phyloP scores from a whole-genome alignment of 1,139 yeast genomes.

The Entelexis paramagnoliae region DNA sequence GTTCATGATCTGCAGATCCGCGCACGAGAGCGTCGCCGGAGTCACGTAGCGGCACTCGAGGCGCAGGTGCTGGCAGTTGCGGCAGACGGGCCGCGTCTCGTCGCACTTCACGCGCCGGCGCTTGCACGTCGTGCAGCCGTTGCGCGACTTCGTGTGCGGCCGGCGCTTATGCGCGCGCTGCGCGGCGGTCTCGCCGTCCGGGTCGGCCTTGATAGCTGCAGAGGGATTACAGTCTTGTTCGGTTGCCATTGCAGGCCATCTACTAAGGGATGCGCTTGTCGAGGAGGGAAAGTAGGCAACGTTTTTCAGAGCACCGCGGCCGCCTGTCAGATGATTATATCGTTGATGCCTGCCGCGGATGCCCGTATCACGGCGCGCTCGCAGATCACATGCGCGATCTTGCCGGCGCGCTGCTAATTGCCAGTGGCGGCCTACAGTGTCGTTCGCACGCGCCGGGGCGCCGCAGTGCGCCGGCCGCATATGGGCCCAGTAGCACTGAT shows the following conservation, averaged over 20 bases:
- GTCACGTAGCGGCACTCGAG: conserved; percentile 44
- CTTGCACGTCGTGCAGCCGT: conserved; percentile 85
- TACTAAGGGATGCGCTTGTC: not conserved
- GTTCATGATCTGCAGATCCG: conserved; percentile 57
- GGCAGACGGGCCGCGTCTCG: conserved; percentile 69
- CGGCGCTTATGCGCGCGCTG: conserved; percentile 28
- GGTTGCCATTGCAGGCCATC: conserved; percentile 9
- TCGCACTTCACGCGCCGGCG: conserved; percentile 86
- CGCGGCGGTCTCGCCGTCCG: not conserved
- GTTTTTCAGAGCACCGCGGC: conserved; percentile 3
- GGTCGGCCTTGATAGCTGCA: conserved; percentile 6
- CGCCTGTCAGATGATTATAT: conserved; percentile 4
- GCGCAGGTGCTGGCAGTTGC: conserved; percentile 66
- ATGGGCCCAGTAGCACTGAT: too few relatives aligned
- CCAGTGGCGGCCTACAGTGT: too few relatives aligned
- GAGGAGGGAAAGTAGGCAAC: not conserved
- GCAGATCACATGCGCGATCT: not conserved
- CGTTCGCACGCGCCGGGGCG: too few relatives aligned
- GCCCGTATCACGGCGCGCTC: not conserved
- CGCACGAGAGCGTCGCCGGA: conserved; percentile 26
- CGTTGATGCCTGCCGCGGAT: not conserved
- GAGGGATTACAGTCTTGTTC: conserved; percentile 2
- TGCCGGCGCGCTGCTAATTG: not conserved
- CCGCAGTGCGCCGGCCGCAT: too few relatives aligned
- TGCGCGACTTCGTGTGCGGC: conserved; percentile 70